phyloP scores from a whole-genome alignment of 352 stramenopile genomes.

The Pythium folliculosum region DNA sequence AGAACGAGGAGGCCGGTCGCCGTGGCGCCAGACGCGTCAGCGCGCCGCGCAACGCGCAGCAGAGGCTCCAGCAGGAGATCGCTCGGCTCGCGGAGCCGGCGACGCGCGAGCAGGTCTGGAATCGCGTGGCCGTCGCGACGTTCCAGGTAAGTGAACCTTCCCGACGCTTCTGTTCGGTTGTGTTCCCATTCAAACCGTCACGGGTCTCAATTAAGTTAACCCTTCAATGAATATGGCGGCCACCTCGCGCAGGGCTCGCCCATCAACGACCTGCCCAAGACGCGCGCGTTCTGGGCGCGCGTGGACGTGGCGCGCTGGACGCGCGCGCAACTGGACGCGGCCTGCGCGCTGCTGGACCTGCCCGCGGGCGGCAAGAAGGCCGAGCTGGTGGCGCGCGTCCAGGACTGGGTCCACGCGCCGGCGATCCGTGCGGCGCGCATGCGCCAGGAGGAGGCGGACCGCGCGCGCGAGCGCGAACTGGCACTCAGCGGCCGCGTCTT shows the following conservation, averaged over 20 bases:
- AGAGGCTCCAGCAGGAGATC: conserved; percentile 48
- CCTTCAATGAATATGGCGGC: background rate
- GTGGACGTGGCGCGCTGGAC: conserved; percentile 57
- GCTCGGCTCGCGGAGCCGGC: conserved; percentile 44
- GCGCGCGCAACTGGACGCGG: conserved; percentile 55
- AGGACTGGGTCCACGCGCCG: conserved; percentile 73
- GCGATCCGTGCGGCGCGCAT: conserved; percentile 34
- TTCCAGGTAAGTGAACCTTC: conserved; percentile 45
- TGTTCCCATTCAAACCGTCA: background rate
- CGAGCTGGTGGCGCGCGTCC: conserved; percentile 61
- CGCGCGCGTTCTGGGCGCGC: conserved; percentile 55
- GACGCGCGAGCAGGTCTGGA: conserved; percentile 59
- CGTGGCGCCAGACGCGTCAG: conserved; percentile 21
- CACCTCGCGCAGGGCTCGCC: conserved; percentile 47
- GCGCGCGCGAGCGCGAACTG: conserved; percentile 30
- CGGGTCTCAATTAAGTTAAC: conserved; percentile 22
- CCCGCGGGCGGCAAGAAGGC: conserved; percentile 50
- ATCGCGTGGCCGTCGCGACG: conserved; percentile 33
- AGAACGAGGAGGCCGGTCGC: conserved; percentile 43
- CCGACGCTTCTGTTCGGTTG: background rate
- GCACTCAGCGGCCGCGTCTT: conserved; percentile 51
- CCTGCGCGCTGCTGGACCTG: conserved; percentile 62
- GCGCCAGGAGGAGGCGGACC: conserved; percentile 18
- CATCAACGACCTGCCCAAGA: conserved; percentile 63
- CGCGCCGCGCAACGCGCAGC: conserved; percentile 34